Base-by-base conservation (phyloP, 768 basidiomycete genomes). In the Tricholoma matsutake region DNA sequence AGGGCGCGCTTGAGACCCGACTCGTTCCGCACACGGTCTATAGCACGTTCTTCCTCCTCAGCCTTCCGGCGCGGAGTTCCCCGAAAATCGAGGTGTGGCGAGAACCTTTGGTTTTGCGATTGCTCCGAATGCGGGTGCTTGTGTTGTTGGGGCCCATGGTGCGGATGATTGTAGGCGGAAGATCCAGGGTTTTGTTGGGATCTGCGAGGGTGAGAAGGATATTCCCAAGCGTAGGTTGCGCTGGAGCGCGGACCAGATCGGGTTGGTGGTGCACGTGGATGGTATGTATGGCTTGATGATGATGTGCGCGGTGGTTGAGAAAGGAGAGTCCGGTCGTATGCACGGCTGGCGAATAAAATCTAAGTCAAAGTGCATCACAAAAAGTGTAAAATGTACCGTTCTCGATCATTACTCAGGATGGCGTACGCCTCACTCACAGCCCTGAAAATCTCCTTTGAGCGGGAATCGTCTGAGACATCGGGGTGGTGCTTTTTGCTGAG, bases 401-500 rank as follows among this genome's bases (percentile, higher is more conserved):
- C 77, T 25, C 79, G 71, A 63, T 82, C 81, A 60, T 81, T 76
- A 43, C 71, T 73, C 14, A 83, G 67, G 1, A 82, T 67, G 2
- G 79, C 63, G 63, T 83, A 83, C 0, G 81, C 81, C 61, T 80
- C 79, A 51, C 74, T 78, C 6, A 77, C 75, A 28, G 75, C 74
- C 11, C 69, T 65, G 60, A 79, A 83, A 5, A 77, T 61, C 6
- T 75, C 71, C 37, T 68, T 71, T 4, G 80, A 79, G 28, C 68
- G 65, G 3, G 76, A 75, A 52, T 81, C 78, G 11, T 78, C 73
- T 4, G 81, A 76, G 22, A 83, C 72, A 60, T 83, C 81, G 1
- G 81, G 81, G 64, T 83, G 81, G 59, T 82, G 79, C 60, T 68
- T 67, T 66, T 80, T 81, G 22, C 80, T 81, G 61, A 81, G 64